These are phyloP conservation scores for Cercophora samala DNA, from an alignment of 495 filamentous ascomycete species.

Conservation along the genomic window DNA sequence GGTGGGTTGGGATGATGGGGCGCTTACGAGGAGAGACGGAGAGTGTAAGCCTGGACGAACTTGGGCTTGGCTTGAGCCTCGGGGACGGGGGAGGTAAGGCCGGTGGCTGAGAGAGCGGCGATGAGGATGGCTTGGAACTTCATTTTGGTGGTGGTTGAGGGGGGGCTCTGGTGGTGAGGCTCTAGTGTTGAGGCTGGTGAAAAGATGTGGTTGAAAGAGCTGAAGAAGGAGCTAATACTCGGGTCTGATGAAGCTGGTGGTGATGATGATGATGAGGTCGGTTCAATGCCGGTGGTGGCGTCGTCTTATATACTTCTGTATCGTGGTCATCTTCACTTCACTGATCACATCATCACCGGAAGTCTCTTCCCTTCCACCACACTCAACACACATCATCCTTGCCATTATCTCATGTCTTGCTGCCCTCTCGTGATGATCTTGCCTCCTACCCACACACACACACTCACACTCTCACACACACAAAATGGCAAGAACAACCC, in stretches of 20 bases:
- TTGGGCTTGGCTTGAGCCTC: constrained; percentile 4
- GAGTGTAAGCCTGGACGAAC: constrained; percentile 17
- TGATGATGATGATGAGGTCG: constrained; percentile 5
- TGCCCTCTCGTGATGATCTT: constrained; percentile 14
- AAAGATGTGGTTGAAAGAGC: not conserved
- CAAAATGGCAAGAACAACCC: not conserved
- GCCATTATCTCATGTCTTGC: not conserved
- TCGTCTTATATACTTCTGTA: not conserved
- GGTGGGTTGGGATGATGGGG: not conserved
- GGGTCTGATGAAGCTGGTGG: not conserved
- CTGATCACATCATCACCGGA: not conserved
- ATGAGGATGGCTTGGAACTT: constrained; percentile 19
- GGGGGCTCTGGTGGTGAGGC: not conserved
- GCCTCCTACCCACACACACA: not conserved
- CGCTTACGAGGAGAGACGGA: constrained; percentile 28
- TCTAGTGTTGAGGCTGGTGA: not conserved
- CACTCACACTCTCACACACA: not conserved
- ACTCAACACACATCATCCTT: not conserved
- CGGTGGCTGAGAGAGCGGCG: constrained; percentile 17
- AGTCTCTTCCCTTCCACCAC: not conserved
- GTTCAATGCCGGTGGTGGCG: not conserved
- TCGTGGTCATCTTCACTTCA: not conserved
- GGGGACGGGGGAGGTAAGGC: constrained; percentile 18
- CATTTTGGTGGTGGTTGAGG: constrained; percentile 19
- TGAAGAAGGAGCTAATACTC: not conserved